Conservation (phyloP, 257 asterid species). For the Pogostemon cablin region DNA sequence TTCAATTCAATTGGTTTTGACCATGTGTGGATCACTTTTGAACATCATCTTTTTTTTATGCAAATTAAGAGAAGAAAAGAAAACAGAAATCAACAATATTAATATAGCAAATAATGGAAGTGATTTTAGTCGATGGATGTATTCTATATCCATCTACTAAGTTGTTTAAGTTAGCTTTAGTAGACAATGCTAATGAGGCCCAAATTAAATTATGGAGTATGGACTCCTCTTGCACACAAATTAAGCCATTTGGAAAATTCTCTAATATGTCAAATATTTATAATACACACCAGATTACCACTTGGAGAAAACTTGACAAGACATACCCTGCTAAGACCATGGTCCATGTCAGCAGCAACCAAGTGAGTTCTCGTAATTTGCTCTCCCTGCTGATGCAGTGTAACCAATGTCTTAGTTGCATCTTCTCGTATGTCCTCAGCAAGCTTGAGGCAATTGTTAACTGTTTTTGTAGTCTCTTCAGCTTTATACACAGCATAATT, state of each 20-base stretch:
- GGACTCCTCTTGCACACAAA: constrained; percentile 10
- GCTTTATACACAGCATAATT: constrained; percentile 73
- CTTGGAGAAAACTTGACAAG: constrained; percentile 20
- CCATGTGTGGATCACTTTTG: neutral
- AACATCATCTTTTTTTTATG: constrained; percentile 13
- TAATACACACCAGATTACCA: neutral
- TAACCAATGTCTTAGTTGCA: constrained; percentile 80
- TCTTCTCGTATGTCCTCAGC: constrained; percentile 92
- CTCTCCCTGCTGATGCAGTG: constrained; percentile 96
- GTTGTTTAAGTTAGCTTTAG: neutral
- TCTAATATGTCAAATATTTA: neutral
- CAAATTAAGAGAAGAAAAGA: neutral
- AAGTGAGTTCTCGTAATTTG: constrained; percentile 81
- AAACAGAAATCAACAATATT: neutral
- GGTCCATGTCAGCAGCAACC: constrained; percentile 88
- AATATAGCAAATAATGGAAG: neutral
- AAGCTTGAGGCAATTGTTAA: constrained; percentile 76
- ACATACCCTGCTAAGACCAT: constrained; percentile 91
- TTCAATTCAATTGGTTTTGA: constrained; percentile 20
- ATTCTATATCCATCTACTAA: neutral
- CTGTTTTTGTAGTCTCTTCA: constrained; percentile 77
- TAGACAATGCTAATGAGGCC: neutral
- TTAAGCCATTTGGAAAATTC: neutral
- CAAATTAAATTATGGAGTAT: constrained; percentile 1
- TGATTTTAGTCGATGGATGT: neutral